Conservation (phyloP, 371 early-diverging fungal species). For the Mortierella sp. region DNA sequence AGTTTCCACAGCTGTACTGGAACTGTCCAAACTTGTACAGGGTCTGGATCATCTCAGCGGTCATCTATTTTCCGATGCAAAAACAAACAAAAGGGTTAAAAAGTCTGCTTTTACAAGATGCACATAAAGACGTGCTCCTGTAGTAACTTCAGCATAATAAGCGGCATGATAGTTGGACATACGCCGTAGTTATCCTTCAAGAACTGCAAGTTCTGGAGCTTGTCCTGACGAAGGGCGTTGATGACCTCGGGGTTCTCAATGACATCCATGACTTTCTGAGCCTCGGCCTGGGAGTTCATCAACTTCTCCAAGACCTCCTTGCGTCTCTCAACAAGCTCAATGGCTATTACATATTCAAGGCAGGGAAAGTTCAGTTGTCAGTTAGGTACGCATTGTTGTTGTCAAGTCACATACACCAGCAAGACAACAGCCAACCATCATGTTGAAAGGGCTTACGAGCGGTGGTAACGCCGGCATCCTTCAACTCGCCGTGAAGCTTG, state of each 20-base stretch:
- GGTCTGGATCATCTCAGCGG: constrained; percentile 84
- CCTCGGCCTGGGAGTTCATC: constrained; percentile 80
- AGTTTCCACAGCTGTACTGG: constrained; percentile 94
- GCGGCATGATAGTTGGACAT: constrained; percentile 19
- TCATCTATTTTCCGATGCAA: constrained; percentile 68
- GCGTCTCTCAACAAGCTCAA: constrained; percentile 82
- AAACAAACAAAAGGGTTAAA: neutral
- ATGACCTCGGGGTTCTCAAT: constrained; percentile 94
- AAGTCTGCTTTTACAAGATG: neutral
- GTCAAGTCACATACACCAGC: neutral
- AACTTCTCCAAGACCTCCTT: constrained; percentile 79
- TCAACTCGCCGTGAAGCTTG: constrained; percentile 83
- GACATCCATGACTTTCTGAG: constrained; percentile 88
- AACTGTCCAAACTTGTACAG: constrained; percentile 91
- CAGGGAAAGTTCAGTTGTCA: neutral
- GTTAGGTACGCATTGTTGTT: neutral
- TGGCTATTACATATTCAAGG: constrained; percentile 15
- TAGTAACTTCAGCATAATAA: too few relatives aligned
- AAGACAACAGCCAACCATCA: neutral
- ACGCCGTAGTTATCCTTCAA: constrained; percentile 88
- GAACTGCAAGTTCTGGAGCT: constrained; percentile 87
- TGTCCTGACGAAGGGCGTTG: constrained; percentile 91
- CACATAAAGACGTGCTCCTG: neutral
- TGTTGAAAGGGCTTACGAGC: constrained; percentile 60
- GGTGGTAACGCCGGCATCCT: constrained; percentile 76